Percentiles rank a stretch among this genome's conserved stretches.
Conservation (phyloP, 2,329 filamentous ascomycete genomes). For the Scorias spongiosa region DNA sequence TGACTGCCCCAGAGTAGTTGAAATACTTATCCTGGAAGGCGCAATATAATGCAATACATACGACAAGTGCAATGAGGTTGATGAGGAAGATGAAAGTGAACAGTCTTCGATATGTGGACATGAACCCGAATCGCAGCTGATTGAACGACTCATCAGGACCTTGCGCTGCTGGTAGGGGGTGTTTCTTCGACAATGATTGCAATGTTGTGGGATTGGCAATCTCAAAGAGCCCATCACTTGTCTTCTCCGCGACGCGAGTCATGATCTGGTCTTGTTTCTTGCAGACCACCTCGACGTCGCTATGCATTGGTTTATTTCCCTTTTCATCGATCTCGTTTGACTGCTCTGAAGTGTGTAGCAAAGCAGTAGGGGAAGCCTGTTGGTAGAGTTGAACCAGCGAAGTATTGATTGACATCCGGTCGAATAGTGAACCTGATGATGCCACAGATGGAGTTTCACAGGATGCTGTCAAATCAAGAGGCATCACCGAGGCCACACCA, state of each 20-base stretch:
- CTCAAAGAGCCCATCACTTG: too few relatives aligned
- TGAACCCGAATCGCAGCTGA: slow-evolving; percentile 15
- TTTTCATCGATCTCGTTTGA: too few relatives aligned
- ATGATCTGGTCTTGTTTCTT: too few relatives aligned
- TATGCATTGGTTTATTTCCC: too few relatives aligned
- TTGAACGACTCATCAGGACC: neutral
- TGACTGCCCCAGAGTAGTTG: slow-evolving; percentile 16
- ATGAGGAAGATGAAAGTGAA: slow-evolving; percentile 14
- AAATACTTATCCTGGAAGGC: slow-evolving; percentile 1
- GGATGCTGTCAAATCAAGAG: neutral
- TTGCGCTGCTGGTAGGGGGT: neutral
- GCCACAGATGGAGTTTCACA: neutral
- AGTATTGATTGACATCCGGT: neutral
- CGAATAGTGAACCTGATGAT: neutral
- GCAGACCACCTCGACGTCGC: too few relatives aligned
- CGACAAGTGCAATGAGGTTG: slow-evolving; percentile 13
- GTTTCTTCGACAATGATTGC: neutral
- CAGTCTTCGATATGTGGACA: slow-evolving; percentile 18
- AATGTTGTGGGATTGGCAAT: too few relatives aligned
- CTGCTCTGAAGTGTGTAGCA: too few relatives aligned
- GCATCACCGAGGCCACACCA: neutral
- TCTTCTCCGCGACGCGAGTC: too few relatives aligned
- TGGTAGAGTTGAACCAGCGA: neutral
- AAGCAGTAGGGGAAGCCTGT: neutral
- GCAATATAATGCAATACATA: neutral